phyloP scores from a whole-genome alignment of 2,329 filamentous ascomycete genomes.

The Gremmenia infestans region DNA sequence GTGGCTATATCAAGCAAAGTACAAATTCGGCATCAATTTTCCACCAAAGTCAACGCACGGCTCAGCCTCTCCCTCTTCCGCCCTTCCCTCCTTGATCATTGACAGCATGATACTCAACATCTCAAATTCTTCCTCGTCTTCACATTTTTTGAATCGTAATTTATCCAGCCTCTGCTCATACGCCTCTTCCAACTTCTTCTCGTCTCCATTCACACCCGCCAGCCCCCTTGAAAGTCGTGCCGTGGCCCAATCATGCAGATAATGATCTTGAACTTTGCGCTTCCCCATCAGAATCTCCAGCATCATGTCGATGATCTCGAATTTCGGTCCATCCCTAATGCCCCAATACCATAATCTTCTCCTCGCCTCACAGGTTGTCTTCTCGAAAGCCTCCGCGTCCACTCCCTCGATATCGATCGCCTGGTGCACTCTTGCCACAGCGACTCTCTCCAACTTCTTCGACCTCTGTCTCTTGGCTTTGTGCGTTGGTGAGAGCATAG shows the following conservation, averaged over 20 bases:
- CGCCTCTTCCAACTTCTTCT: neutral
- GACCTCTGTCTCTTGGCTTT: neutral
- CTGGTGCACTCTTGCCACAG: neutral
- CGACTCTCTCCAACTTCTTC: neutral
- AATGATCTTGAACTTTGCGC: neutral
- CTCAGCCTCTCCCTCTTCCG: too few relatives aligned
- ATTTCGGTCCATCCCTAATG: neutral
- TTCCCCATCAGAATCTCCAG: neutral
- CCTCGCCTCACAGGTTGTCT: neutral
- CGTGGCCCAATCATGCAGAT: neutral
- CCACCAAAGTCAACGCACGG: too few relatives aligned
- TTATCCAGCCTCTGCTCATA: neutral
- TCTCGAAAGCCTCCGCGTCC: neutral
- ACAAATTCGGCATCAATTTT: too few relatives aligned
- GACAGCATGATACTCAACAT: neutral
- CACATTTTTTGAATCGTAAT: neutral
- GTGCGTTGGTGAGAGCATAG: neutral
- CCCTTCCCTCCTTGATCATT: neutral
- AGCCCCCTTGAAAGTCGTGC: neutral
- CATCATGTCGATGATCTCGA: neutral
- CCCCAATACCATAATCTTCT: neutral
- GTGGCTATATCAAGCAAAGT: too few relatives aligned
- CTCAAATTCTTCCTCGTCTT: neutral
- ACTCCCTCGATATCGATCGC: neutral
- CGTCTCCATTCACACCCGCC: neutral